phyloP scores from a whole-genome alignment of 2,329 filamentous ascomycete genomes.

The Diaporthe sp. region DNA sequence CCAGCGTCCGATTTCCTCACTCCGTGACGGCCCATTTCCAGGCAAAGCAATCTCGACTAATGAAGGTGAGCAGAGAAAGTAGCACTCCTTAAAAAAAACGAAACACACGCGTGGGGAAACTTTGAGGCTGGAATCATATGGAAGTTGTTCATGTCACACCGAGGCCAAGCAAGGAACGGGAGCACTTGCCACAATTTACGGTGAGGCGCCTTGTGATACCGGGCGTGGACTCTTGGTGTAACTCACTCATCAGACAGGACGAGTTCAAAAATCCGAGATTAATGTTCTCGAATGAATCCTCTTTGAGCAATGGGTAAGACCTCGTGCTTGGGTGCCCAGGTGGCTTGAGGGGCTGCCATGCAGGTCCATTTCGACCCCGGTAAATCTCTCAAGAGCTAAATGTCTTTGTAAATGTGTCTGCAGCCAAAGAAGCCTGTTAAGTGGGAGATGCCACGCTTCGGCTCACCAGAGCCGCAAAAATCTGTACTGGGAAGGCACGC shows the following conservation, averaged over 20 bases:
- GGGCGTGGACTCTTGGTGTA: too few species aligned
- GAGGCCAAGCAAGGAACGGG: too few species aligned
- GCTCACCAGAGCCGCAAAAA: not conserved
- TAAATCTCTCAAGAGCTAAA: too few species aligned
- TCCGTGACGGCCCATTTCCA: not conserved
- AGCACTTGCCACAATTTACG: too few species aligned
- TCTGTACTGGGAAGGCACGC: not conserved
- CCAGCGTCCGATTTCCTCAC: not conserved
- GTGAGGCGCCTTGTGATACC: too few species aligned
- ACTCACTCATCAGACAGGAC: not conserved
- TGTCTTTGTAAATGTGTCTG: too few species aligned
- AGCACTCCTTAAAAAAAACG: not conserved
- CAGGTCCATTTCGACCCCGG: not conserved
- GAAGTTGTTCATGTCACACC: too few species aligned
- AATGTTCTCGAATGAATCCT: not conserved
- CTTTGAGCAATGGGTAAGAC: not conserved
- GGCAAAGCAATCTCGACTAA: too few species aligned
- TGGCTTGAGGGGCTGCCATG: not conserved
- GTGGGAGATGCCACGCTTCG: not conserved
- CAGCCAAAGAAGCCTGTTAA: not conserved
- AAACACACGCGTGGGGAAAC: not conserved
- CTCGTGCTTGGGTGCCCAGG: not conserved
- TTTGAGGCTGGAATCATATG: too few species aligned
- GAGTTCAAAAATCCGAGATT: not conserved
- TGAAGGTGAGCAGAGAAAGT: not conserved